Percentiles rank a stretch among this genome's conserved stretches.
Evolutionary conservation across 1,284 basidiomycete genomes (phyloP).

Genomic region (Trichosporon sp.): DNA sequence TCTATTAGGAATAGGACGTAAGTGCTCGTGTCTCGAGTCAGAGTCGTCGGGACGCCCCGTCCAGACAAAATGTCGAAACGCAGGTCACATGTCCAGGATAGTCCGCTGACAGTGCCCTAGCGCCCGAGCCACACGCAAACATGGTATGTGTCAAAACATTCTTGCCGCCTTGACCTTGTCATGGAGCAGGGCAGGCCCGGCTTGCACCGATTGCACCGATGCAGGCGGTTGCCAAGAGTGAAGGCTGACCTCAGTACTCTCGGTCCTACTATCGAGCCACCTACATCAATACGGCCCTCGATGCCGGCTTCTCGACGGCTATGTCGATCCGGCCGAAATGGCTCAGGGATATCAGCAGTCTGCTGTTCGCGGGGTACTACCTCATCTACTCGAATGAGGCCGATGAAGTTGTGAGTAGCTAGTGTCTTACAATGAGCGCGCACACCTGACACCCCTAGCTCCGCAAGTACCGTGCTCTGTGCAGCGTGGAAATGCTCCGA

Average conservation of each 20-base stretch:
- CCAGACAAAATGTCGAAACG: neutral
- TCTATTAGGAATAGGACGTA: conserved; percentile 75
- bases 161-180: neutral
- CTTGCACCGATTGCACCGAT: neutral
- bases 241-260: conserved; percentile 63
- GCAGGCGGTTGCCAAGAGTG: neutral
- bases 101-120: conserved; percentile 49
- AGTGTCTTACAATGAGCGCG: neutral
- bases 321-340: conserved; percentile 90
- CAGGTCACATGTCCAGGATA: neutral
- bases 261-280: conserved; percentile 94
- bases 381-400: conserved; percentile 89
- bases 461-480: conserved; percentile 81
- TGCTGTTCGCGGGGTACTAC: conserved; percentile 85
- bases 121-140: conserved; percentile 85
- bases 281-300: conserved; percentile 89
- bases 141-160: conserved; percentile 57
- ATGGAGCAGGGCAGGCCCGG: neutral
- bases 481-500: conserved; percentile 92
- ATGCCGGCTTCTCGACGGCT: conserved; percentile 93
- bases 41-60: neutral
- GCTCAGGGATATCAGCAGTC: conserved; percentile 77
- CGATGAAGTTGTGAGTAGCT: conserved; percentile 73
- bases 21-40: conserved; percentile 39
- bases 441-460: conserved; percentile 56